These are phyloP conservation scores for Tetraselmis striata DNA, from an alignment of 139 green algal species.

Conservation along the genomic window DNA sequence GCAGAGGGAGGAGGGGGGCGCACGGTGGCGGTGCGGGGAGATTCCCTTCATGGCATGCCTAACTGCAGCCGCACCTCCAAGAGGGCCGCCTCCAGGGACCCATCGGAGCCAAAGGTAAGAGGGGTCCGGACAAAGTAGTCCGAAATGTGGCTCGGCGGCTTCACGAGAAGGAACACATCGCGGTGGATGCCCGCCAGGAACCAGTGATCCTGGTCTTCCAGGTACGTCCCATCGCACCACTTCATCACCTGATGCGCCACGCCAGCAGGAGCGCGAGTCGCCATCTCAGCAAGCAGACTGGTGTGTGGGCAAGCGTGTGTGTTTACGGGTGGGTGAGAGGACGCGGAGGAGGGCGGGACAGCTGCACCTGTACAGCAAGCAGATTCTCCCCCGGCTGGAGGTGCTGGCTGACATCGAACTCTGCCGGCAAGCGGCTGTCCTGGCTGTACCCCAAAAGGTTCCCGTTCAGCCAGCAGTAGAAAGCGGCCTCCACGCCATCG, in stretches of 20 bases:
- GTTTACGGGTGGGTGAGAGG: too few species aligned
- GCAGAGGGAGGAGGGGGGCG: too few species aligned
- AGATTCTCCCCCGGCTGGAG: conserved; percentile 46
- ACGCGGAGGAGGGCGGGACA: too few species aligned
- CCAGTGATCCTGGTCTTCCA: conserved; percentile 98
- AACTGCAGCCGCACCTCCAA: conserved; percentile 24
- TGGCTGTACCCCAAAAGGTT: conserved; percentile 78
- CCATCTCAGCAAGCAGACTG: too few species aligned
- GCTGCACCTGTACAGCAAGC: conserved; percentile 69
- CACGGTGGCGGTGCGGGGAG: too few species aligned
- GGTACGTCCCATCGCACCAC: conserved; percentile 91
- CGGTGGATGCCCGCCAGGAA: conserved; percentile 85
- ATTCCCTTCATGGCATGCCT: background rate
- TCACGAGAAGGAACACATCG: conserved; percentile 65
- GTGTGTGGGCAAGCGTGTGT: background rate
- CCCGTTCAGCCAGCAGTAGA: conserved; percentile 90
- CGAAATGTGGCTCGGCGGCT: conserved; percentile 50
- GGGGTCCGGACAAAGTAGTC: conserved; percentile 65
- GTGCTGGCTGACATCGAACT: conserved; percentile 81
- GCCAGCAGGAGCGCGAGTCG: too few species aligned
- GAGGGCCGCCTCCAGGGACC: background rate
- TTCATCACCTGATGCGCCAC: conserved; percentile 77
- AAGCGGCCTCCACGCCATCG: conserved; percentile 78
- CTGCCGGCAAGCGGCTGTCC: conserved; percentile 82
- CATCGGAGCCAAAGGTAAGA: conserved; percentile 30